Conservation (phyloP, 208 protist species). For the Leishmania gerbilli region DNA sequence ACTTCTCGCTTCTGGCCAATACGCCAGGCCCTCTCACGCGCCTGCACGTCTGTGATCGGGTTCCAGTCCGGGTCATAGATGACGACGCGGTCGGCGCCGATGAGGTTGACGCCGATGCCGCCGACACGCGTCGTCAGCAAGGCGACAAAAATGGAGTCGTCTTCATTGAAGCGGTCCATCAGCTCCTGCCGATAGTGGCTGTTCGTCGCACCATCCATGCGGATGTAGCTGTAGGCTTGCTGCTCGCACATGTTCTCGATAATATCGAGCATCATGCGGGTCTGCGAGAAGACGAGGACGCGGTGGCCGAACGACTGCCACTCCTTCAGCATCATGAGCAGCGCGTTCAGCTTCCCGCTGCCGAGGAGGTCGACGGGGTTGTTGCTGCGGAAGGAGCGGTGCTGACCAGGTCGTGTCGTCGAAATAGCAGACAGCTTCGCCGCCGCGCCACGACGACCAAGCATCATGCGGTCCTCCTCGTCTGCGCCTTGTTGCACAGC, state of each 20-base stretch:
- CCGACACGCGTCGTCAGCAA: constrained; percentile 97
- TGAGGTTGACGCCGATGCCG: constrained; percentile 98
- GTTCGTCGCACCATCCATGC: constrained; percentile 96
- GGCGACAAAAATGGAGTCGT: constrained; percentile 93
- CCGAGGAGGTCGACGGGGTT: constrained; percentile 54
- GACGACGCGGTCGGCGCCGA: constrained; percentile 98
- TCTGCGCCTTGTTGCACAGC: constrained; percentile 38
- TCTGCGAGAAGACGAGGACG: constrained; percentile 98
- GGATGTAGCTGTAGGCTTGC: constrained; percentile 83
- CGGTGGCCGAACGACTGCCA: constrained; percentile 94
- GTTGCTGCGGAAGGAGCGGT: constrained; percentile 72
- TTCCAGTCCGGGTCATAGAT: constrained; percentile 99
- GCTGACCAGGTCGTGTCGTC: constrained; percentile 7
- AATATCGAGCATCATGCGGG: constrained; percentile 98
- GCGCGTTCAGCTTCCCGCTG: constrained; percentile 94
- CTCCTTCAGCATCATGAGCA: constrained; percentile 90
- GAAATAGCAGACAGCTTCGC: not conserved
- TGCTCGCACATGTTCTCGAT: constrained; percentile 92
- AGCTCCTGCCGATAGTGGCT: constrained; percentile 80
- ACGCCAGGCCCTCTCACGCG: constrained; percentile 94
- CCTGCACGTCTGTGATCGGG: constrained; percentile 90
- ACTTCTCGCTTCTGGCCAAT: constrained; percentile 97
- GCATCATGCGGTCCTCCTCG: constrained; percentile 32
- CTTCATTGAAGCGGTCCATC: constrained; percentile 97
- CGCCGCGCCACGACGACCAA: constrained; percentile 10